These are phyloP conservation scores for Arctostaphylos glauca DNA, from an alignment of 148 eudicot species.

Conservation along the genomic window DNA sequence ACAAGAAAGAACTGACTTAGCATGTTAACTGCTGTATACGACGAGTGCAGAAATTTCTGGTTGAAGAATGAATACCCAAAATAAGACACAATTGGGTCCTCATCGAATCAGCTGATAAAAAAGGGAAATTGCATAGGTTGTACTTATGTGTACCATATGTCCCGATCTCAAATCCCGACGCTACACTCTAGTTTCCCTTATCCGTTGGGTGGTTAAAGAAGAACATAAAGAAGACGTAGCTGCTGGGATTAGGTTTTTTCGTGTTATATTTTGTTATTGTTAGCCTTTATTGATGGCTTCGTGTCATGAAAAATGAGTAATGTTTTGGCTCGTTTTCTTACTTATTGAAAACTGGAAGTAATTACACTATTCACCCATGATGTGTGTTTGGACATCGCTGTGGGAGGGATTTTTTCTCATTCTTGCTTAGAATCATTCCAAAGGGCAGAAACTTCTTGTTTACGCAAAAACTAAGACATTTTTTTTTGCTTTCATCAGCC, in stretches of 20 bases:
- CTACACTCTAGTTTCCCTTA: slow-evolving; percentile 3
- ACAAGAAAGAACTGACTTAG: not conserved
- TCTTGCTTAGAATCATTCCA: not conserved
- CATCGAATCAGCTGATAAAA: not conserved
- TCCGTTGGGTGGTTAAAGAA: slow-evolving; percentile 9
- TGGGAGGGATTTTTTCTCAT: not conserved
- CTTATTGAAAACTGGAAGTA: not conserved
- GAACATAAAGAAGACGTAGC: not conserved
- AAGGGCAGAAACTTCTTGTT: not conserved
- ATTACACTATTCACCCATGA: not conserved
- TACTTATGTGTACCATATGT: not conserved
- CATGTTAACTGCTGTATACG: not conserved
- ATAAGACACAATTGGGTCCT: not conserved
- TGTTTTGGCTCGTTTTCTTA: not conserved
- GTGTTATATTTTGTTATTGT: not conserved
- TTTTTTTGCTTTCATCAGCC: not conserved
- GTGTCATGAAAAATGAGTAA: not conserved
- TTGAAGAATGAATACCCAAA: not conserved
- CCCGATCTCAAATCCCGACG: not conserved
- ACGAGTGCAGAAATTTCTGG: not conserved
- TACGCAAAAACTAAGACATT: not conserved
- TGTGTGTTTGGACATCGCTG: not conserved
- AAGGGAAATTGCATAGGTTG: not conserved
- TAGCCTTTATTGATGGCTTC: not conserved
- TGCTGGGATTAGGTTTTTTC: not conserved